Evolutionary conservation across 2,329 filamentous ascomycete species (phyloP).

Genomic region (Fusarium sp.): DNA sequence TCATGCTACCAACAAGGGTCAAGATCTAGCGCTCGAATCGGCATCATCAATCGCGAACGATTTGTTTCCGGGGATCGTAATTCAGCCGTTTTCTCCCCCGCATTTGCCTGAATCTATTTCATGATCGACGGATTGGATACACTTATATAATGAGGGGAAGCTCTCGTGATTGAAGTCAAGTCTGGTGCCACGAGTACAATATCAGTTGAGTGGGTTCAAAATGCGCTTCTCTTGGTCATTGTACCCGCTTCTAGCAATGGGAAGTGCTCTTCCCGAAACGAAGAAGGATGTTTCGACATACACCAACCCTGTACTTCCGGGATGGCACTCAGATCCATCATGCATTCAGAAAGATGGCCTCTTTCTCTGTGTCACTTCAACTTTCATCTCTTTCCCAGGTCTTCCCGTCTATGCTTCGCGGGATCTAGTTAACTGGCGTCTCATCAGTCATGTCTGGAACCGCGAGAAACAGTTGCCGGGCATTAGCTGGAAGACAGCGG

Average conservation of each 20-base stretch:
- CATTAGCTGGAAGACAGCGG: conserved; percentile 42
- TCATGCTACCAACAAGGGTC: conserved; percentile 2
- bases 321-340: conserved; percentile 61
- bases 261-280: not conserved
- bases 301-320: conserved; percentile 59
- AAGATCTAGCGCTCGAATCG: conserved; percentile 12
- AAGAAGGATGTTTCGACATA: not conserved
- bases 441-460: conserved; percentile 53
- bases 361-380: conserved; percentile 63
- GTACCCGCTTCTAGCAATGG: not conserved
- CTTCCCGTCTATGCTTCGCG: conserved; percentile 63
- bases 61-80: not conserved
- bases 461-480: conserved; percentile 55
- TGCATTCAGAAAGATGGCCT: conserved; percentile 57
- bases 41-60: not conserved
- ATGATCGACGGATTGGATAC: not conserved
- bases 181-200: too few species aligned
- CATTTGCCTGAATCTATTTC: not conserved
- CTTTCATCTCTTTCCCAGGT: conserved; percentile 63
- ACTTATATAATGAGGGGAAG: not conserved
- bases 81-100: conserved; percentile 5
- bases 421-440: conserved; percentile 62
- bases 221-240: conserved; percentile 6
- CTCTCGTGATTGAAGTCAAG: too few species aligned
- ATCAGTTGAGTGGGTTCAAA: not conserved